These are phyloP conservation scores for Thielaviopsis euricoi DNA, from an alignment of 2,329 filamentous ascomycete genomes.

Conservation along the genomic window DNA sequence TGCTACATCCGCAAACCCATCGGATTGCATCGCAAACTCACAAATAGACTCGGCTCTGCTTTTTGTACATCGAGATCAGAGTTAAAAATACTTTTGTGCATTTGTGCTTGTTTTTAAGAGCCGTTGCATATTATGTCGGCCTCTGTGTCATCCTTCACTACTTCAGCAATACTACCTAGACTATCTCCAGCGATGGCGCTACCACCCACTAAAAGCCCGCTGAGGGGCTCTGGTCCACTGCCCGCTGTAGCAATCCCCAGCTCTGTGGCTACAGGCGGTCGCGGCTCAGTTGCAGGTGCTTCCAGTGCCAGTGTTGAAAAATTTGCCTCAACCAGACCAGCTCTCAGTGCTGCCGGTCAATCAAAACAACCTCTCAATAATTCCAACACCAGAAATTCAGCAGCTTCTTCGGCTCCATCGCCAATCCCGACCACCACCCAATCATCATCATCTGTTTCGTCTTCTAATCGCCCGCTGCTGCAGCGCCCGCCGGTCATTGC, in stretches of 20 bases:
- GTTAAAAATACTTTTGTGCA: too few relatives aligned
- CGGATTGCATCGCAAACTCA: not conserved
- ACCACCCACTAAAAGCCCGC: conserved; percentile 7
- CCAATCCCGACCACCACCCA: not conserved
- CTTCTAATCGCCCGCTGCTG: not conserved
- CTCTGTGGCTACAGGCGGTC: conserved; percentile 1
- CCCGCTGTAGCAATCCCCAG: conserved; percentile 4
- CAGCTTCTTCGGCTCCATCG: not conserved
- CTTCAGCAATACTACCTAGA: conserved; percentile 1
- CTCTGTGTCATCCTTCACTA: not conserved
- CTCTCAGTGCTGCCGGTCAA: not conserved
- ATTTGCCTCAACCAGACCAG: conserved; percentile 9
- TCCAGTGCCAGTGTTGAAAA: conserved; percentile 4
- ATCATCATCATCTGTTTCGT: not conserved
- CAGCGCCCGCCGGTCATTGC: conserved; percentile 10
- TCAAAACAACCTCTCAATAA: conserved; percentile 1
- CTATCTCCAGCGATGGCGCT: conserved; percentile 4
- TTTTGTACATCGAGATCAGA: too few relatives aligned
- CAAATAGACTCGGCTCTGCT: not conserved
- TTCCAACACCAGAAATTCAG: conserved; percentile 1
- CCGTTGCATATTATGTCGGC: not conserved
- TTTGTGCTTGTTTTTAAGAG: not conserved
- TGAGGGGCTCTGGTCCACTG: conserved; percentile 8
- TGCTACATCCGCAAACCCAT: not conserved
- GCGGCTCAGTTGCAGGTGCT: not conserved